Evolutionary conservation across 257 asterid species (phyloP).

Genomic region (Capsicum baccatum): DNA sequence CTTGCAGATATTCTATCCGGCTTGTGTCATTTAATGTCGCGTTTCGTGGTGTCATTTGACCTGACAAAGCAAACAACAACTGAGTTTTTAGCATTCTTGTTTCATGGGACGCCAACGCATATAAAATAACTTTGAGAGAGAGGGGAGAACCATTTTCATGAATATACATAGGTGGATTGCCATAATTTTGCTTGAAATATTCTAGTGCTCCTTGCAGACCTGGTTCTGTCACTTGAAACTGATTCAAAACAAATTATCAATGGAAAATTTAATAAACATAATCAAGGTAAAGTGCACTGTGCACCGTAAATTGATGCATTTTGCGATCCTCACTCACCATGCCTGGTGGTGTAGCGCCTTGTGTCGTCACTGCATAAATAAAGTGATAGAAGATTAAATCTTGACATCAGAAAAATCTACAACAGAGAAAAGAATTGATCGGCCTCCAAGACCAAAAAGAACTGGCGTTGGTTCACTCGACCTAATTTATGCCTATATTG

Average conservation of each 20-base stretch:
- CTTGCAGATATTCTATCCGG: constrained; percentile 33
- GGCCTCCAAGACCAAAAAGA: background rate
- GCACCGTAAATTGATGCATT: constrained; percentile 16
- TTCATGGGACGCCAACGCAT: background rate
- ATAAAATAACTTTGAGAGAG: background rate
- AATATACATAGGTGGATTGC: constrained; percentile 60
- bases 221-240: background rate
- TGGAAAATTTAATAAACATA: constrained; percentile 35
- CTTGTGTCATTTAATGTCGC: constrained; percentile 33
- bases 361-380: background rate
- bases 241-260: constrained; percentile 42
- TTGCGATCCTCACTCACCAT: background rate
- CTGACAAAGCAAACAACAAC: constrained; percentile 23
- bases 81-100: background rate
- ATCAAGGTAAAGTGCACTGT: background rate
- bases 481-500: background rate
- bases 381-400: background rate
- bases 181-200: constrained; percentile 50
- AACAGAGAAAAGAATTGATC: background rate
- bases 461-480: background rate
- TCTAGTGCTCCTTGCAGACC: constrained; percentile 19
- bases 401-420: background rate
- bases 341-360: background rate
- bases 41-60: constrained; percentile 27
- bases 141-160: constrained; percentile 47